Evolutionary conservation across 2,329 filamentous ascomycete genomes (phyloP).

Genomic region (Taxawa tesnikishii): DNA sequence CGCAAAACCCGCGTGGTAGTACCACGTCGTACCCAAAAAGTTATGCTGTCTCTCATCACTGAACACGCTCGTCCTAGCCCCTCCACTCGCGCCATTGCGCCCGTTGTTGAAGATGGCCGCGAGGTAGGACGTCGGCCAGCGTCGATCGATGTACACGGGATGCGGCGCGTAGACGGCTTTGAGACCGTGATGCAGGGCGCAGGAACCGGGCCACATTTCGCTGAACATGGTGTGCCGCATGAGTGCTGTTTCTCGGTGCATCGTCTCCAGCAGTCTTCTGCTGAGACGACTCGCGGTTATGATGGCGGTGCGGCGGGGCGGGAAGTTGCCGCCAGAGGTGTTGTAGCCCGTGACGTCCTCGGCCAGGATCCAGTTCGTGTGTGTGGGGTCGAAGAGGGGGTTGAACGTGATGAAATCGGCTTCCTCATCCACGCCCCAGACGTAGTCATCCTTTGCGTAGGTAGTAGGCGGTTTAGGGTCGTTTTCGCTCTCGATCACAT

Average conservation of each 20-base stretch:
- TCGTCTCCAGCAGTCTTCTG: slow-evolving; percentile 52
- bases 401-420: slow-evolving; percentile 69
- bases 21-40: slow-evolving; percentile 41
- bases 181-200: slow-evolving; percentile 62
- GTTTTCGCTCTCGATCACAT: slow-evolving; percentile 37
- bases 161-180: slow-evolving; percentile 60
- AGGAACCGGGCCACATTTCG: slow-evolving; percentile 65
- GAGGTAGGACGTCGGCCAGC: slow-evolving; percentile 42
- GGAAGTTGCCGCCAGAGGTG: slow-evolving; percentile 35
- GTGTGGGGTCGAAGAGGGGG: slow-evolving; percentile 59
- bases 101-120: slow-evolving; percentile 45
- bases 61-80: slow-evolving; percentile 36
- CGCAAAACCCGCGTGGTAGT: slow-evolving; percentile 40
- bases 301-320: slow-evolving; percentile 58
- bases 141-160: slow-evolving; percentile 43
- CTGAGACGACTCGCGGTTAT: slow-evolving; percentile 60
- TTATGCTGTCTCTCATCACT: slow-evolving; percentile 40
- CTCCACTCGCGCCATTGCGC: slow-evolving; percentile 36
- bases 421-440: slow-evolving; percentile 58
- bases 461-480: slow-evolving; percentile 41
- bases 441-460: slow-evolving; percentile 42
- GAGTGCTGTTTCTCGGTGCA: slow-evolving; percentile 63
- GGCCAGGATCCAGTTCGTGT: slow-evolving; percentile 61
- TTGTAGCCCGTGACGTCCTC: slow-evolving; percentile 61
- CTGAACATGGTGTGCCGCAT: slow-evolving; percentile 61